These are phyloP conservation scores for Colletotrichum tamarilloi DNA, from an alignment of 2,329 filamentous ascomycete species.

Conservation along the genomic window DNA sequence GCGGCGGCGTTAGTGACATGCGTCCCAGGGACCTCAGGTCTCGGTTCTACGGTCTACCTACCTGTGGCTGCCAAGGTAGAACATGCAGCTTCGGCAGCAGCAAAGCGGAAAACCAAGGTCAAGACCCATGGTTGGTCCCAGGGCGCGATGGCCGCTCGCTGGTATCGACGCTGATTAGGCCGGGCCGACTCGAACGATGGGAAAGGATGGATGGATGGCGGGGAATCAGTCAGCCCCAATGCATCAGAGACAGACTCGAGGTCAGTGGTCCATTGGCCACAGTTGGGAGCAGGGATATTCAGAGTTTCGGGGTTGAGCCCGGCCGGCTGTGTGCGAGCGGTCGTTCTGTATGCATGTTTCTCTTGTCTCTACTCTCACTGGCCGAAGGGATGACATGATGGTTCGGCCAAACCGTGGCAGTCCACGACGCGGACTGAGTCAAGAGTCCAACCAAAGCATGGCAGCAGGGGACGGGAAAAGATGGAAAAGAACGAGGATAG, in stretches of 20 bases:
- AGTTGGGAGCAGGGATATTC: neutral
- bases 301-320: conserved; percentile 4
- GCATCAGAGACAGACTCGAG: neutral
- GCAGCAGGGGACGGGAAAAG: neutral
- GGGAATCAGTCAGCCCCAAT: neutral
- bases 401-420: neutral
- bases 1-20: conserved; percentile 4
- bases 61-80: neutral
- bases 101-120: neutral
- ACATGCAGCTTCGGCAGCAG: neutral
- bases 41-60: neutral
- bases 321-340: neutral
- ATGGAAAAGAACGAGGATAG: neutral
- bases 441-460: neutral
- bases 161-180: conserved; percentile 18
- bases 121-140: neutral
- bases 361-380: neutral
- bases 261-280: neutral
- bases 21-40: no score
- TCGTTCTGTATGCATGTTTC: neutral
- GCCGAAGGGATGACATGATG: neutral
- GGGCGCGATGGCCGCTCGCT: conserved; percentile 8
- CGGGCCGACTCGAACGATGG: conserved; percentile 25
- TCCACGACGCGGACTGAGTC: neutral
- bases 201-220: neutral